Percentiles rank a stretch among this genome's conserved stretches.
Conservation (phyloP, 177 flowering plant genomes). For the Vitis hybrid region DNA sequence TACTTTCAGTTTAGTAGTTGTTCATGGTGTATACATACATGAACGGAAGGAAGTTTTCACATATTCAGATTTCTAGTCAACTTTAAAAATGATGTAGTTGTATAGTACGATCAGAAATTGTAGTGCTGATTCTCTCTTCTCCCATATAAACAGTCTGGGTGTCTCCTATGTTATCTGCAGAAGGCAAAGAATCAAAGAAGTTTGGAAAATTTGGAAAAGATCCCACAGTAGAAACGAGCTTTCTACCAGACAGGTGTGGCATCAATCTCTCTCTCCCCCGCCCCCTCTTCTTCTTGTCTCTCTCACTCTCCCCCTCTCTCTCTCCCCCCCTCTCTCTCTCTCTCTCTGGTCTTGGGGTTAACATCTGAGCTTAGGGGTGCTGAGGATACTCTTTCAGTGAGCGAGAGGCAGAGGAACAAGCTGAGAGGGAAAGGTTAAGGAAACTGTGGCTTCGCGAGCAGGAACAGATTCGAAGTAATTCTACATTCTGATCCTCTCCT, state of each 20-base stretch:
- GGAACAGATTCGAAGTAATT: constrained; percentile 80
- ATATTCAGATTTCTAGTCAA: too few relatives aligned
- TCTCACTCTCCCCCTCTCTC: constrained; percentile 7
- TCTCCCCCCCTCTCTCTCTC: constrained; percentile 1
- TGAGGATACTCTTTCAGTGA: constrained; percentile 80
- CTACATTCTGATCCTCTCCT: not conserved
- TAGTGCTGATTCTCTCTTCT: not conserved
- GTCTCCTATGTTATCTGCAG: constrained; percentile 31
- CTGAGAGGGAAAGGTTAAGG: constrained; percentile 87
- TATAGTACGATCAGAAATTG: too few relatives aligned
- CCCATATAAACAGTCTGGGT: not conserved
- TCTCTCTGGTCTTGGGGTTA: constrained; percentile 22
- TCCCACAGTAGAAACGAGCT: constrained; percentile 96
- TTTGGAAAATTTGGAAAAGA: constrained; percentile 80
- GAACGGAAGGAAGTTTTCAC: too few relatives aligned
- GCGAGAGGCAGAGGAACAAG: constrained; percentile 99
- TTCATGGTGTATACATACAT: too few relatives aligned
- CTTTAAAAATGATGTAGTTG: too few relatives aligned
- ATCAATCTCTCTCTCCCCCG: constrained; percentile 11
- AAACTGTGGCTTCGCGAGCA: constrained; percentile 93
- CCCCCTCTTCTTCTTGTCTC: not conserved
- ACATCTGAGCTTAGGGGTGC: constrained; percentile 38
- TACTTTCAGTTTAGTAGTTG: too few relatives aligned
- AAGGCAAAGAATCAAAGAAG: constrained; percentile 36
- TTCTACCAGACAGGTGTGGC: constrained; percentile 91